A percentile compares a stretch with the other conserved stretches of the same genome.
Evolutionary conservation across 352 stramenopile species (phyloP).

Genomic region (Pythium oligandrum): DNA sequence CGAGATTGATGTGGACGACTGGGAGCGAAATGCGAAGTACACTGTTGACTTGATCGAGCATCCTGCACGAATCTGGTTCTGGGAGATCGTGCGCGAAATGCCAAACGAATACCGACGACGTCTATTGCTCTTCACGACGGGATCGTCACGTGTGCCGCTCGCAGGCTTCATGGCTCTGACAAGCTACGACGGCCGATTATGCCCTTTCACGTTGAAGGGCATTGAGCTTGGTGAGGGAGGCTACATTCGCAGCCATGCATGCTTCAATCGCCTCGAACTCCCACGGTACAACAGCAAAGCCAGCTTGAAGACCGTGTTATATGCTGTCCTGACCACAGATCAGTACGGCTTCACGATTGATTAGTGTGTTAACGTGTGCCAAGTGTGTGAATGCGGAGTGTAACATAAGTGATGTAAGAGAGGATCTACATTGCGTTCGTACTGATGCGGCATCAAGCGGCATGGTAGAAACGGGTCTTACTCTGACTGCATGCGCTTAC

Average conservation of each 20-base stretch:
- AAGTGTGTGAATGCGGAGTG: no score
- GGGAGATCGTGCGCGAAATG: slow-evolving; percentile 79
- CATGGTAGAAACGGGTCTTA: no score
- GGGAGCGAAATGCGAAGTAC: slow-evolving; percentile 78
- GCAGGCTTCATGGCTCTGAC: slow-evolving; percentile 46
- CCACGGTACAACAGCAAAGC: slow-evolving; percentile 90
- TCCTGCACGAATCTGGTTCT: slow-evolving; percentile 28
- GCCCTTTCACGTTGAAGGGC: slow-evolving; percentile 55
- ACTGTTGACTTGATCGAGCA: slow-evolving; percentile 8
- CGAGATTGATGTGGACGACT: slow-evolving; percentile 93
- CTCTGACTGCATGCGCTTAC: no score
- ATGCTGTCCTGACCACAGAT: slow-evolving; percentile 58
- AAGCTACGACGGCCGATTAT: slow-evolving; percentile 50
- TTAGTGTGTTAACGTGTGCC: slow-evolving; percentile 8
- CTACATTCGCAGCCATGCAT: slow-evolving; percentile 72
- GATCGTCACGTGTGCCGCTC: slow-evolving; percentile 56
- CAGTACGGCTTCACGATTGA: slow-evolving; percentile 65
- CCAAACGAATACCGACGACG: slow-evolving; percentile 40
- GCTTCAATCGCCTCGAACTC: slow-evolving; percentile 92
- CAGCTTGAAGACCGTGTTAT: slow-evolving; percentile 65
- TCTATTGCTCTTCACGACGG: slow-evolving; percentile 65
- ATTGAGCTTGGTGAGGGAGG: slow-evolving; percentile 8
- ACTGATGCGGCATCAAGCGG: no score
- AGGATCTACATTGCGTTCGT: no score
- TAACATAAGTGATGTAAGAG: no score